Base-by-base conservation (phyloP, 2,329 filamentous ascomycete species). In the Colletotrichum tamarilloi region DNA sequence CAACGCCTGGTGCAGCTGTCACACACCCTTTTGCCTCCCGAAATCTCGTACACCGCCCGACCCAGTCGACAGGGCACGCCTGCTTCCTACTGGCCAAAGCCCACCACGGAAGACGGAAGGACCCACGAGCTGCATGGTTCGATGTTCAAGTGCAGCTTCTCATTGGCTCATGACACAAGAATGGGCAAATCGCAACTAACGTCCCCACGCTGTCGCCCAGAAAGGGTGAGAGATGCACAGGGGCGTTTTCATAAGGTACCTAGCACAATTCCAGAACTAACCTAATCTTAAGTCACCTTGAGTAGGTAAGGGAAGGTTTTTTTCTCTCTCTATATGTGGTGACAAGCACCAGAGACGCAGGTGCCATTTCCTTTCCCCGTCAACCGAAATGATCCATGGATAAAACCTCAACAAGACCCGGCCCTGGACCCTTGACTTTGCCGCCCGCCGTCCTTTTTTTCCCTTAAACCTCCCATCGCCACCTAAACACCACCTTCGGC, bases 351-450 rank as follows among this genome's bases (percentile, higher is more conserved):
- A 35, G 32, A 38, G 62, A 49, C 53, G 62, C 62, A 64, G 49
- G 52, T 71, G 71, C 71, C 35, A 71, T 73, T 73, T 73, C 71
- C 71, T 56, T 66, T 58, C 71, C 71, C 67, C 60, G 62, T 73
- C 74, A 72, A 75, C 72, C 74, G 74, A 75, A 75, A 75, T 75
- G 71, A 73, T 73, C 71, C 71, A 73, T 71, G 65, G 74, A 75
- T 75, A 75, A 75, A 75, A 75, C 74, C 74, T 75, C 68, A 72
- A 75, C 67, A 68, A 73, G 65, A 71, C 74, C 74, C 67, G 58
- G 58, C 32, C 64, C 72, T 73, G 57, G 66, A 68, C 67, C 66
- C 59, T 68, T 72, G 24, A 26, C 62, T 38, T 74, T 58, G 64
- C 55, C 56, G 64, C 42, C 62, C 56, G 62, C 64, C 60, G 58